Base-by-base conservation (phyloP, 345 rosid species). In the Rhizophora mangle region DNA sequence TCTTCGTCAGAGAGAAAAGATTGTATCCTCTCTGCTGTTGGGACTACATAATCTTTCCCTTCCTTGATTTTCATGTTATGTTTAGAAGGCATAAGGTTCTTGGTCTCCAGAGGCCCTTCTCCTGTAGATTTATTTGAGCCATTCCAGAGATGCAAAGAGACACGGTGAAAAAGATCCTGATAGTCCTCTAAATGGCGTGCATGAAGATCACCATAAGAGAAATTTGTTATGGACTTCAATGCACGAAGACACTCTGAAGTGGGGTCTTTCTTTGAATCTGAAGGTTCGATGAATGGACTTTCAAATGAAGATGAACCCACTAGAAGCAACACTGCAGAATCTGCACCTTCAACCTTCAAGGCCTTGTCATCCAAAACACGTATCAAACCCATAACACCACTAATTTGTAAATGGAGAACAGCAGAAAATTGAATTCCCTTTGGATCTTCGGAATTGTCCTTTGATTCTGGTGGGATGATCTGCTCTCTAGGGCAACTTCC, bases 241-340 rank as follows among this genome's bases (percentile, higher is more conserved):
- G 74, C 79, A 70, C 34, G 53, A 15, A 65, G 30, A 52, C 85
- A 83, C 62, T 82, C 92, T 52, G 84, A 79, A 56, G 81, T 77
- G 6, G 93, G 92, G 60, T 95, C 83, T 71, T 39, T 88, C 76
- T 75, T 85, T 63, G 99, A 95, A 77, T 86, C 93, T 66, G 63
- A 79, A 27, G 99, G 97, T 74, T 82, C 76, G 0, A 70, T 83
- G 62, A 90, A 84, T 37, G 99, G 93, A 10, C 96, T 95, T 16
- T 86, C 92, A 75, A 92, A 95, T 11, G 93, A 87, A 70, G 99
- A 88, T 54, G 96, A 81, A 74, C 93, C 90, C 7, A 78, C 77
- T 16, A 92, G 73, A 71, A 72, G 75, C 77, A 92, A 59, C 77
- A 92, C 83, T 4, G 82, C 90, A 92, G 96, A 95, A 76, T 88